These are phyloP conservation scores for Corymbia maculata DNA, from an alignment of 345 rosid genomes.

Conservation along the genomic window DNA sequence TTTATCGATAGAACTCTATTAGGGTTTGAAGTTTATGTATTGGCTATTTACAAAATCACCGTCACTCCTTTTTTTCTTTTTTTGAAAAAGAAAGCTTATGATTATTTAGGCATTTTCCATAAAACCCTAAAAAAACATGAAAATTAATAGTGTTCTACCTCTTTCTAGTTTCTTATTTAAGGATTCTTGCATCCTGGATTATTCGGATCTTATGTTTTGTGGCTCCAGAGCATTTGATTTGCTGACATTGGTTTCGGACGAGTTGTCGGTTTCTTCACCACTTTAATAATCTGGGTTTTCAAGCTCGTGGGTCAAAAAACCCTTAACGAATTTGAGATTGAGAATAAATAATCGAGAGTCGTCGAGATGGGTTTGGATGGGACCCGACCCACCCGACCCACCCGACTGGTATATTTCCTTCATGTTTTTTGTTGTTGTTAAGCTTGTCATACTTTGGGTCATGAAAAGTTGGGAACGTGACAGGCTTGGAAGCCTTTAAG, in stretches of 20 bases:
- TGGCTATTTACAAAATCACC: fast-evolving
- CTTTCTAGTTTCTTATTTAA: background rate
- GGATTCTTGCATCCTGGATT: background rate
- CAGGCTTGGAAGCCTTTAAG: background rate
- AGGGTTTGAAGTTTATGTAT: background rate
- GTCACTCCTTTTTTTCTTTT: background rate
- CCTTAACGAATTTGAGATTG: background rate
- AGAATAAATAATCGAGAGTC: background rate
- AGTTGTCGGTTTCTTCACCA: background rate
- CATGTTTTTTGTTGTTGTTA: background rate
- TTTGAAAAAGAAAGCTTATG: background rate
- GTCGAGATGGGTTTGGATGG: background rate
- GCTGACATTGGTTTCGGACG: background rate
- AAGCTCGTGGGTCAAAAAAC: background rate
- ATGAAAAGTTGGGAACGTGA: background rate
- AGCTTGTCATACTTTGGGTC: background rate
- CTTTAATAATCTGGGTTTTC: background rate
- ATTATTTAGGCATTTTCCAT: background rate
- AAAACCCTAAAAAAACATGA: background rate
- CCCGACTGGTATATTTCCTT: background rate
- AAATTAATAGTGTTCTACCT: background rate
- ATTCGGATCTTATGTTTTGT: background rate
- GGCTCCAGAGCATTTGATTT: background rate
- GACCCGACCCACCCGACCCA: background rate
- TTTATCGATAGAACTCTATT: background rate